Evolutionary conservation across 208 protist species (phyloP), one percentile per base, ranked within the genome.

Genomic region (Porcisia hertigi): DNA sequence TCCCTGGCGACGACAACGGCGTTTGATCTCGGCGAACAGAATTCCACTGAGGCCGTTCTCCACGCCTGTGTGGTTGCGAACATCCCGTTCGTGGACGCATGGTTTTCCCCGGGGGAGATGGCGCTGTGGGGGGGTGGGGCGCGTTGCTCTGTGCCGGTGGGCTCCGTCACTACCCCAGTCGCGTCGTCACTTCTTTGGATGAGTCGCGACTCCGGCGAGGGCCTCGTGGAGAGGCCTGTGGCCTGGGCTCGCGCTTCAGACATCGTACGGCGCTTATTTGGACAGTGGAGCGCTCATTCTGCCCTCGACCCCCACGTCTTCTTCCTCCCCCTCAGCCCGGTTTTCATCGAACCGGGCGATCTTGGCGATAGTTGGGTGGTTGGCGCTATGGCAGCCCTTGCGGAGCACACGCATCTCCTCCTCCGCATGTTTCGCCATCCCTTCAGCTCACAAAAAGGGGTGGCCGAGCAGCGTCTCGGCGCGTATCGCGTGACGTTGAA

Each of bases 361-460:
- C 78, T 93, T 12, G 91, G 88, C 23, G 86, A 93, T 77, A 88
- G 73, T 70, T 95, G 86, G 86, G 58, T 95, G 53, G 58, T 91
- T 36, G 83, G 86, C 54, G 85, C 91, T 39, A 84, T 95, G 62
- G 87, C 88, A 12, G 66, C 75, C n/a, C 65, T 89, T 5, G 84
- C 88, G n/a, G 86, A 92, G 66, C 69, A 80, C 59, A 73, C 83
- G 36, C n/a, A 71, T 1, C 34, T 80, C 62, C 66, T 93, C 16
- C 64, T 81, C 8, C 77, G 63, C 53, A 77, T 92, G 75, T 77
- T 82, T 36, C 72, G 65, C 39, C 78, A 82, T 41, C 72, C 78
- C 0, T 8, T 63, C 36, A 76, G 77, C 25, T 41, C 74, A 9
- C 59, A 75, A 52, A 45, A 65, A 0, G 69, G 74, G 25, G 34